Evolutionary conservation across 2,329 filamentous ascomycete species (phyloP), one percentile per base, ranked within the genome.

Genomic region (Aspergillus sp.): DNA sequence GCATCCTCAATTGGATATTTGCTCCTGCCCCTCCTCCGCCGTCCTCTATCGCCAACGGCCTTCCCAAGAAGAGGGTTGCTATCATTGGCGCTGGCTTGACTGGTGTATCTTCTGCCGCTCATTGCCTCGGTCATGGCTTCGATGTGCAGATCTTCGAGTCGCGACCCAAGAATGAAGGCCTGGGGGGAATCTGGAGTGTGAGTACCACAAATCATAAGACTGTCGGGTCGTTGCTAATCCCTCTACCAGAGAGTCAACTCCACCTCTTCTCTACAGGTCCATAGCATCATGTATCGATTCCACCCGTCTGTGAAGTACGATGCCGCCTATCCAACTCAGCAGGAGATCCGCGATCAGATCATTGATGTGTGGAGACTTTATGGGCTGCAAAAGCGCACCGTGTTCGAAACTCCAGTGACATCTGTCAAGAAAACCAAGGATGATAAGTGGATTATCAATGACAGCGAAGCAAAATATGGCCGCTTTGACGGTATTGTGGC

Each of bases 261-360:
- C 40, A 90, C 86, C 0, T 90, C 86, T 0, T 81, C 86, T 11
- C 76, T 94, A 1, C 88, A 93, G 58, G 90, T 94, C 19, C 87
- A 94, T 62, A 88, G 83, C 13, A 65, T 90, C 45, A 93, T 93
- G 88, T 94, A 91, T 64, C 80, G 88, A 19, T 95, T 94, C 62
- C 86, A 91, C 53, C 89, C 89, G 0, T 86, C 85, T 0, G 80
- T 94, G 1, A 74, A 78, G 48, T 94, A 86, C 82, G 72, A 78
- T 30, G 71, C 75, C 28, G 86, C 86, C n/a, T 94, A 94, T 58
- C 89, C 89, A 0, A 77, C 83, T 48, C 82, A 86, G 39, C 71
- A 84, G 50, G 81, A 90, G 64, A 93, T 94, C 47, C 73, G 90
- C 35, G 74, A 76, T 26, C 83, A 90, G 59, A 82, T 93, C 8